phyloP scores from a whole-genome alignment of 352 stramenopile genomes.

The Thalassiosira oceanica region DNA sequence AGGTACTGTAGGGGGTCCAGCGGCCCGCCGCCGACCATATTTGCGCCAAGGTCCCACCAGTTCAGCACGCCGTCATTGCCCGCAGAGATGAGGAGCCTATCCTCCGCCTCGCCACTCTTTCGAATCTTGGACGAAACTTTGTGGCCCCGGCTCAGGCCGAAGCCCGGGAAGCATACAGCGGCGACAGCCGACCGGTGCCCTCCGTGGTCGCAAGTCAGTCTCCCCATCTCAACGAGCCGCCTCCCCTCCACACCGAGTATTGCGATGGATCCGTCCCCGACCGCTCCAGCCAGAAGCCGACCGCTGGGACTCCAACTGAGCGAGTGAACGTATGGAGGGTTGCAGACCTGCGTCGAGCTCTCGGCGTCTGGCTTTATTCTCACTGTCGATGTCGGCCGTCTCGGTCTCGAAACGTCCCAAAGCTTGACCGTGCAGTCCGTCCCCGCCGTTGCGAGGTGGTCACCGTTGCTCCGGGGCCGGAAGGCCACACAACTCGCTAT shows the following conservation, averaged over 20 bases:
- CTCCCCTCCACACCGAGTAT: conserved; percentile 34
- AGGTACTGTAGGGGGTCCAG: conserved; percentile 29
- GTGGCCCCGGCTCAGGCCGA: conserved; percentile 17
- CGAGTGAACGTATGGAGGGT: conserved; percentile 76
- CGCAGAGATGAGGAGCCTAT: conserved; percentile 55
- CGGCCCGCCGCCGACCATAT: conserved; percentile 28
- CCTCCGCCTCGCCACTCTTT: conserved; percentile 24
- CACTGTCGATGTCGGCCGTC: conserved; percentile 47
- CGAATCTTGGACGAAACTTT: conserved; percentile 1
- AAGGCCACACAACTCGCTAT: conserved; percentile 49
- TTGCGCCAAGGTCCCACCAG: conserved; percentile 68
- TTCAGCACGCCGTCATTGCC: conserved; percentile 73
- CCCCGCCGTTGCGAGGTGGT: conserved; percentile 58
- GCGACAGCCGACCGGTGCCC: conserved; percentile 59
- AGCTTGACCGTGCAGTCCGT: conserved; percentile 76
- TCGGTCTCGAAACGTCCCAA: conserved; percentile 56
- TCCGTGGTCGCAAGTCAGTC: conserved; percentile 32
- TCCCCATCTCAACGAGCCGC: conserved; percentile 43
- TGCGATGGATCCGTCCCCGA: conserved; percentile 60
- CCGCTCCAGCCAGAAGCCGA: conserved; percentile 47
- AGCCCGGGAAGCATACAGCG: conserved; percentile 54
- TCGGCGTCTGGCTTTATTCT: conserved; percentile 36
- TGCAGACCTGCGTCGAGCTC: conserved; percentile 66
- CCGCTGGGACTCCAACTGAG: conserved; percentile 68
- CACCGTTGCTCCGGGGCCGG: conserved; percentile 38